Percentiles rank a stretch among this genome's conserved stretches.
Conservation (phyloP, 139 green algal species). For the Picochlorum costavermella region DNA sequence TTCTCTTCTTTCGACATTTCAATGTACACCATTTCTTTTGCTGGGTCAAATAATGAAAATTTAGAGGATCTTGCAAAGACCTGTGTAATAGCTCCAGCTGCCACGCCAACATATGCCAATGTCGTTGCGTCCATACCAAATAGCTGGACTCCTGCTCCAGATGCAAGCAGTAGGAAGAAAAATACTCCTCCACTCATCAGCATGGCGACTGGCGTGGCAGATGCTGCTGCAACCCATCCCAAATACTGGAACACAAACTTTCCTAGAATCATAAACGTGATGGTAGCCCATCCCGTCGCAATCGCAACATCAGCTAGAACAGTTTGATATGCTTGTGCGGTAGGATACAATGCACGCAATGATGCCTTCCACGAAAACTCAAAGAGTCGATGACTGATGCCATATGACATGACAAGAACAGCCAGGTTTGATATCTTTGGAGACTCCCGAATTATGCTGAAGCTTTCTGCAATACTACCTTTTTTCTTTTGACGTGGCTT, state of each 20-base stretch:
- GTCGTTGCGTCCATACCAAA: constrained; percentile 20
- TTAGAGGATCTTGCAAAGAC: constrained; percentile 65
- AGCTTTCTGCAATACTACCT: constrained; percentile 43
- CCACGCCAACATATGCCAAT: constrained; percentile 42
- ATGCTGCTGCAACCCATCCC: constrained; percentile 57
- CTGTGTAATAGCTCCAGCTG: constrained; percentile 60
- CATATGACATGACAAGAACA: constrained; percentile 64
- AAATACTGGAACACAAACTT: constrained; percentile 69
- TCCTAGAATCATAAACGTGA: constrained; percentile 65
- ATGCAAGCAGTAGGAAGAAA: constrained; percentile 49
- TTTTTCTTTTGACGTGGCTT: constrained; percentile 46
- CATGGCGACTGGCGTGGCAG: constrained; percentile 57
- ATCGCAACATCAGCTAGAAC: constrained; percentile 76
- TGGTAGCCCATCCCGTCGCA: constrained; percentile 60
- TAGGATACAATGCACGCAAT: constrained; percentile 66
- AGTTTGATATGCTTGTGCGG: constrained; percentile 50
- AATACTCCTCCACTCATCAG: constrained; percentile 49
- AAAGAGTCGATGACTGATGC: constrained; percentile 70
- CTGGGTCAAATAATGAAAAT: constrained; percentile 72
- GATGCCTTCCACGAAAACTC: constrained; percentile 85
- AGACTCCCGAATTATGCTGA: constrained; percentile 44
- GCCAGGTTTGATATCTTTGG: constrained; percentile 61
- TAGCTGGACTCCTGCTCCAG: constrained; percentile 11
- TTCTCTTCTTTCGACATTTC: constrained; percentile 68
- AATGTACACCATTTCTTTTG: constrained; percentile 88